Percentiles rank a stretch among this genome's conserved stretches.
These are phyloP conservation scores for Xylaria hypoxylon DNA, from an alignment of 2,329 filamentous ascomycete genomes.

Conservation along the genomic window DNA sequence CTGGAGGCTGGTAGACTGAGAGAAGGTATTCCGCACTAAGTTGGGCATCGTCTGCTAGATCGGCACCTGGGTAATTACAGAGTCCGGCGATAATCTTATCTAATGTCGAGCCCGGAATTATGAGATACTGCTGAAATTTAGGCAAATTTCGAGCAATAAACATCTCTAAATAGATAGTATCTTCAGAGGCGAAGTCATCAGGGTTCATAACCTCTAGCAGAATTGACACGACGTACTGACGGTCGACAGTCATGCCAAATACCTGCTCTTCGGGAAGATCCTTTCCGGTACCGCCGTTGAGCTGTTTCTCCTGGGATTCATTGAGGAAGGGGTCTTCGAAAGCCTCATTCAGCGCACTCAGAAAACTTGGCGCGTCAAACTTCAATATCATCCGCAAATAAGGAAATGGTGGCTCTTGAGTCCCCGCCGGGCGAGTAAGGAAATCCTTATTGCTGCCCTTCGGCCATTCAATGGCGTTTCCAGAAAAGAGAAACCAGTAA, in stretches of 20 bases:
- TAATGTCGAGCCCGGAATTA: conserved; percentile 87
- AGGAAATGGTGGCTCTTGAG: conserved; percentile 80
- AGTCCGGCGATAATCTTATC: conserved; percentile 84
- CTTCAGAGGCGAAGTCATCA: conserved; percentile 78
- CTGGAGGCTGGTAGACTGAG: conserved; percentile 91
- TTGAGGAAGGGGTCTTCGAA: conserved; percentile 97
- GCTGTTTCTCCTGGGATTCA: conserved; percentile 73
- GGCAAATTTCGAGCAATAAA: conserved; percentile 95
- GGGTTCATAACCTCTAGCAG: conserved; percentile 89
- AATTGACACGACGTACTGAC: conserved; percentile 93
- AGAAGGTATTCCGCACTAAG: conserved; percentile 96
- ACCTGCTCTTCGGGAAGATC: conserved; percentile 74
- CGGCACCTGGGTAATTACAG: conserved; percentile 83
- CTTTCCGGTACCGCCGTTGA: conserved; percentile 63
- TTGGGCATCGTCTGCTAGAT: conserved; percentile 92
- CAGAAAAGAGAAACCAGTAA: conserved; percentile 94
- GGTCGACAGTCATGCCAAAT: conserved; percentile 79
- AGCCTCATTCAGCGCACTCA: conserved; percentile 95
- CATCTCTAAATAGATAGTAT: conserved; percentile 97
- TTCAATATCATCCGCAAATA: conserved; percentile 86
- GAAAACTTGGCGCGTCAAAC: conserved; percentile 90
- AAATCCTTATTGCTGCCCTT: conserved; percentile 71
- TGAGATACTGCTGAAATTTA: conserved; percentile 95
- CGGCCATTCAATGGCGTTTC: conserved; percentile 81
- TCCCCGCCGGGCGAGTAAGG: conserved; percentile 66